Evolutionary conservation across 1,284 basidiomycete species (phyloP).

Genomic region (Fomitopsis palustris): DNA sequence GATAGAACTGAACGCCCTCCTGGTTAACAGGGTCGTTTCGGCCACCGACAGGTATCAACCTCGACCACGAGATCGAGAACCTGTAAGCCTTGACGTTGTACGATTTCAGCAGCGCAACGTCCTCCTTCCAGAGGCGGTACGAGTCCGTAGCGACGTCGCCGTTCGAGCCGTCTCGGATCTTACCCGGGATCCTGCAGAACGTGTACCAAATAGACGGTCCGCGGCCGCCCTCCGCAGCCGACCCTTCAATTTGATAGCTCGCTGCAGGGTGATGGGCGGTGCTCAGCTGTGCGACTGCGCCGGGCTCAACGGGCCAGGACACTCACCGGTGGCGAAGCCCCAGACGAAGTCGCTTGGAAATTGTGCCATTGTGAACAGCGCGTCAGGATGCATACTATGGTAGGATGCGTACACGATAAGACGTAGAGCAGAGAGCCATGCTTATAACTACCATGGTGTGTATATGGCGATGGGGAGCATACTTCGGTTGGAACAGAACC

Average conservation of each 20-base stretch:
- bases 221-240: conserved; percentile 49
- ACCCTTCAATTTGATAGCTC: conserved; percentile 62
- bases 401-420: not conserved
- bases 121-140: conserved; percentile 63
- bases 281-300: not conserved
- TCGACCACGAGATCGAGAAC: conserved; percentile 74
- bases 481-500: not conserved
- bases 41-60: conserved; percentile 70
- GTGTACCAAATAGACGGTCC: conserved; percentile 72
- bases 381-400: not conserved
- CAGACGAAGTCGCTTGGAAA: conserved; percentile 27
- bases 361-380: conserved; percentile 10
- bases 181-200: conserved; percentile 62
- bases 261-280: conserved; percentile 10
- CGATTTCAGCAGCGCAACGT: conserved; percentile 56
- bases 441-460: not conserved
- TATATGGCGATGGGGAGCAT: not conserved
- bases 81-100: conserved; percentile 33
- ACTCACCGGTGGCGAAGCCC: conserved; percentile 28
- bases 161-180: conserved; percentile 58
- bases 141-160: conserved; percentile 72
- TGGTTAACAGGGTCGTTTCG: conserved; percentile 65
- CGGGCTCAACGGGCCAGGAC: not conserved
- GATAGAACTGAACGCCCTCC: conserved; percentile 63
- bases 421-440: not conserved